These are phyloP conservation scores for Trichoderma sp. DNA, from an alignment of 2,329 filamentous ascomycete genomes.

Conservation along the genomic window DNA sequence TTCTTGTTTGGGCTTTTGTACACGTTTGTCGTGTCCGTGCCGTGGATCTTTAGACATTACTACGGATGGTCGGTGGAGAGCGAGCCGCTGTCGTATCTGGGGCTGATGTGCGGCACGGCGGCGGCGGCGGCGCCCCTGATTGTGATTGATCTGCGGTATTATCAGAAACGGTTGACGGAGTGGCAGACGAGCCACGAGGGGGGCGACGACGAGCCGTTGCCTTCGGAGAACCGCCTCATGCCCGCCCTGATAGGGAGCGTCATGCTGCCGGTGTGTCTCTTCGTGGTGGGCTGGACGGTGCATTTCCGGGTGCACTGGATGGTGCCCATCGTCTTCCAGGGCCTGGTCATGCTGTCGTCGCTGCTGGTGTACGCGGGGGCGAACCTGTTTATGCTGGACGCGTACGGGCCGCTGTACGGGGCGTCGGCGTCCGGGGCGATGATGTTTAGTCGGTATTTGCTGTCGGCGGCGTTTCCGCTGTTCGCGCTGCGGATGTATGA, in stretches of 20 bases:
- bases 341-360: slow-evolving; percentile 35
- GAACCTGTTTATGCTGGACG: slow-evolving; percentile 37
- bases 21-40: slow-evolving; percentile 63
- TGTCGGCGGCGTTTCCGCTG: slow-evolving; percentile 60
- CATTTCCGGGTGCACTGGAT: slow-evolving; percentile 34
- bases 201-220: slow-evolving; percentile 54
- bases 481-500: slow-evolving; percentile 45
- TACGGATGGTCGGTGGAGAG: slow-evolving; percentile 63
- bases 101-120: slow-evolving; percentile 68
- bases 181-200: slow-evolving; percentile 47
- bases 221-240: slow-evolving; percentile 67
- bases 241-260: slow-evolving; percentile 64
- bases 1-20: slow-evolving; percentile 62
- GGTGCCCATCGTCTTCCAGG: slow-evolving; percentile 36
- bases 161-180: slow-evolving; percentile 57
- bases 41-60: slow-evolving; percentile 65
- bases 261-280: slow-evolving; percentile 64
- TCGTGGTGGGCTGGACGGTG: slow-evolving; percentile 69
- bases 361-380: slow-evolving; percentile 37
- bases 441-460: slow-evolving; percentile 49
- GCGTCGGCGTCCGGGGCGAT: slow-evolving; percentile 36
- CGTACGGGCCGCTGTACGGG: slow-evolving; percentile 37
- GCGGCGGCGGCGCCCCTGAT: slow-evolving; percentile 43
- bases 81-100: slow-evolving; percentile 67
- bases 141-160: slow-evolving; percentile 56